These are phyloP conservation scores for Hymenoscyphus scutula DNA, from an alignment of 2,329 filamentous ascomycete genomes.

Conservation along the genomic window DNA sequence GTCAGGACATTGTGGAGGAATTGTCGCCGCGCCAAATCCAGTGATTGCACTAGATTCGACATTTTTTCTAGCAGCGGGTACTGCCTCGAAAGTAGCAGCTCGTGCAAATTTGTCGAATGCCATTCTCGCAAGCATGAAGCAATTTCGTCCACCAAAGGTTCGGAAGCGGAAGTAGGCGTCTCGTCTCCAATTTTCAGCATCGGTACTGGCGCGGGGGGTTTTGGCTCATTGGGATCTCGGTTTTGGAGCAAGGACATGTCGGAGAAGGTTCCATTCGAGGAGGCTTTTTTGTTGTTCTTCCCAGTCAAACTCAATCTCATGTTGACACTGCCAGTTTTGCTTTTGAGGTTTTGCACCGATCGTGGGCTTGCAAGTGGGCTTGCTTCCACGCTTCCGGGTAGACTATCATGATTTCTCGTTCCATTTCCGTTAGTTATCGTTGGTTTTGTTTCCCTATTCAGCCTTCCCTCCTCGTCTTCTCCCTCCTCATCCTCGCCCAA, in stretches of 20 bases:
- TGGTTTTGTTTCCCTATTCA: conserved; percentile 8
- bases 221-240: conserved; percentile 66
- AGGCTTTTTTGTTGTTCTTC: conserved; percentile 26
- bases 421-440: conserved; percentile 17
- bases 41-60: conserved; percentile 73
- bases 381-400: conserved; percentile 19
- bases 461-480: conserved; percentile 16
- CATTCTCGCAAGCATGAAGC: conserved; percentile 95
- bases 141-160: conserved; percentile 95
- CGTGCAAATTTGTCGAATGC: conserved; percentile 96
- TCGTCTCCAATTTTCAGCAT: conserved; percentile 98
- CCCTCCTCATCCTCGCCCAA: conserved; percentile 68
- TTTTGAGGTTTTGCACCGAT: conserved; percentile 19
- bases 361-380: conserved; percentile 23
- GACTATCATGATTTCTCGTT: conserved; percentile 13
- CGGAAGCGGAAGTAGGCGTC: conserved; percentile 81
- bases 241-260: conserved; percentile 47
- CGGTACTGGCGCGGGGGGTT: conserved; percentile 87
- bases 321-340: conserved; percentile 8
- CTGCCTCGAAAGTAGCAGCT: conserved; percentile 77
- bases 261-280: conserved; percentile 27
- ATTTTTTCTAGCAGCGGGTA: conserved; percentile 81
- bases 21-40: conserved; percentile 84
- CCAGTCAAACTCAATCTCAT: conserved; percentile 14
- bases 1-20: conserved; percentile 94